Conservation (phyloP, 495 filamentous ascomycete genomes). For the Peziza echinospora region DNA sequence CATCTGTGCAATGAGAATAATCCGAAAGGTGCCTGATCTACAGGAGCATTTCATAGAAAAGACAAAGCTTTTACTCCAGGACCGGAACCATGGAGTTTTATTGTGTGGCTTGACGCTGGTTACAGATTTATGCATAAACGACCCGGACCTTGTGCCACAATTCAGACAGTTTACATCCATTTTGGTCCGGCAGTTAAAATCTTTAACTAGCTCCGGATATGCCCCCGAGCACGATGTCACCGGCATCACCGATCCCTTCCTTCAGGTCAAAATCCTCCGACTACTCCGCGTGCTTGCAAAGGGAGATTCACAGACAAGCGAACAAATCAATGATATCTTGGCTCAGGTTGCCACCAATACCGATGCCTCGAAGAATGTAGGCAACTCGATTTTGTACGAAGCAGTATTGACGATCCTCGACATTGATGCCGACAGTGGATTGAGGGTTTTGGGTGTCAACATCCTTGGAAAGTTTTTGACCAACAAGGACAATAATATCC, state of each 20-base stretch:
- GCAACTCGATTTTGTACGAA: conserved; percentile 94
- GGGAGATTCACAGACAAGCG: conserved; percentile 72
- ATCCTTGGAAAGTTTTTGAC: conserved; percentile 94
- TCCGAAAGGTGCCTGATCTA: conserved; percentile 88
- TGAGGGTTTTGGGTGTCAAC: conserved; percentile 87
- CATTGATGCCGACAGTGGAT: conserved; percentile 87
- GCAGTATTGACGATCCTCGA: conserved; percentile 93
- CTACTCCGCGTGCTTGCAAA: conserved; percentile 67
- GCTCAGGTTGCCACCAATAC: conserved; percentile 98
- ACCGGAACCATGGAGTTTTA: conserved; percentile 84
- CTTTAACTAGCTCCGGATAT: conserved; percentile 81
- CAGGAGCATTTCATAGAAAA: conserved; percentile 96
- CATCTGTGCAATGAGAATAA: conserved; percentile 98
- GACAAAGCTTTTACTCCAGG: conserved; percentile 65
- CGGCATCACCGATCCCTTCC: conserved; percentile 94
- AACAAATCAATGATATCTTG: conserved; percentile 95
- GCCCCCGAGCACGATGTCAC: conserved; percentile 96
- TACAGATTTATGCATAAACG: conserved; percentile 79
- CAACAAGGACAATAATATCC: conserved; percentile 97
- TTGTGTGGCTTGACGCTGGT: conserved; percentile 81
- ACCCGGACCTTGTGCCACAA: conserved; percentile 71
- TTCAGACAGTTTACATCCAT: conserved; percentile 60
- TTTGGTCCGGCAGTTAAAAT: conserved; percentile 78
- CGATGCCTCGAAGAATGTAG: conserved; percentile 93
- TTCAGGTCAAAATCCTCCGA: conserved; percentile 86